Conservation (phyloP, 1,284 basidiomycete species). For the Athelia psychrophila region DNA sequence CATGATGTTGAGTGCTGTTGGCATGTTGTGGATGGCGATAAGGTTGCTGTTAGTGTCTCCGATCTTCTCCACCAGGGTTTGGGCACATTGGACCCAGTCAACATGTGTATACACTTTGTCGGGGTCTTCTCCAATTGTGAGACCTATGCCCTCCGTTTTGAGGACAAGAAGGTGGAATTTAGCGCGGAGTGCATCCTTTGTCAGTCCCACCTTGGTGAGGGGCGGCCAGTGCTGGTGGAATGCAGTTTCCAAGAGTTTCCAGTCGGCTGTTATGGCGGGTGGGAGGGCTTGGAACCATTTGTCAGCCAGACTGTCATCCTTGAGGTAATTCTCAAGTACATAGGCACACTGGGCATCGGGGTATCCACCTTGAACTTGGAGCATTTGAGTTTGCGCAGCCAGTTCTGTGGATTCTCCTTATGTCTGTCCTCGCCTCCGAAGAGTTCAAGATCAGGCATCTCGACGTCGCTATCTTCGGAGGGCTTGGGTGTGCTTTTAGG, state of each 20-base stretch:
- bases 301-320: background rate
- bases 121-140: background rate
- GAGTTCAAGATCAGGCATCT: background rate
- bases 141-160: background rate
- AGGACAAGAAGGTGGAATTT: background rate
- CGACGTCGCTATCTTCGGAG: background rate
- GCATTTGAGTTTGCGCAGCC: background rate
- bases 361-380: background rate
- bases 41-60: background rate
- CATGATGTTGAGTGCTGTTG: background rate
- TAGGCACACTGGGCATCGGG: background rate
- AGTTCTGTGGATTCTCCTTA: background rate
- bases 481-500: background rate
- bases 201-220: background rate
- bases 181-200: background rate
- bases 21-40: background rate
- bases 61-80: background rate
- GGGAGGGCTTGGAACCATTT: background rate
- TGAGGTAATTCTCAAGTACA: background rate
- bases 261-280: background rate
- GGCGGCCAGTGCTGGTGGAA: background rate
- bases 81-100: background rate
- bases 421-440: background rate
- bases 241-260: background rate
- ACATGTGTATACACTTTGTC: background rate